Evolutionary conservation across 2,329 filamentous ascomycete genomes (phyloP), one percentile per base, ranked within the genome.

Genomic region (Epichloe coenophiala): DNA sequence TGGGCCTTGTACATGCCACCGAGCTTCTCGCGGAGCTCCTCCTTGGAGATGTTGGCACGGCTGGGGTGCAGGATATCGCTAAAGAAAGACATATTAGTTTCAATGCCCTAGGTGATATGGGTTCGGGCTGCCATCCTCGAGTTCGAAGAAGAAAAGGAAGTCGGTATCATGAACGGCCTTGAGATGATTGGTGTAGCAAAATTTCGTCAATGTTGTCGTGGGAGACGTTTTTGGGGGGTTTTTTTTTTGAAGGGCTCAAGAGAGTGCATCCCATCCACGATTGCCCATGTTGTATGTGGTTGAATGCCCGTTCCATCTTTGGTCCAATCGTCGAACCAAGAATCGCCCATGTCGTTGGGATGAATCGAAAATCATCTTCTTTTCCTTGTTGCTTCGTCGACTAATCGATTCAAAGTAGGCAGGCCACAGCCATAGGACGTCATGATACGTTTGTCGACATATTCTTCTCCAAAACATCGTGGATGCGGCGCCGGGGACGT

Each of bases 41-140:
- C 88, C 83, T 97, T 97, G 80, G 88, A 89, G 78, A 98, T 93
- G 79, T 96, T 96, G 76, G 93, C 78, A 68, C 89, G 89, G 81
- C 87, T 87, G 73, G 93, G 93, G 84, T 98, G 93, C 75, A 98
- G 91, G 78, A 98, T 90, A 74, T 98, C 93, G 81, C 93, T 98
- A 72, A 52, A 48, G 4, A 23, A 47, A 56, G 55, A 54, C 50
- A 55, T 49, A 54, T 55, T 54, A 50, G 43, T 44, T 39, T 45
- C 17, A 6, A 15, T 35, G 38, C 31, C 11, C 7, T 11, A 1
- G n/a, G 27, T 27, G 11, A 1, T 39, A 12, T 19, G 7, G n/a
- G 15, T 15, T 19, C 17, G 11, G 5, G 17, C 17, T 15, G 44
- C 17, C 36, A 31, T 42, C 38, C 39, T 19, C 7, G 21, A 31